Evolutionary conservation across 2,329 filamentous ascomycete genomes (phyloP).

Genomic region (Xylariaceae sp.): DNA sequence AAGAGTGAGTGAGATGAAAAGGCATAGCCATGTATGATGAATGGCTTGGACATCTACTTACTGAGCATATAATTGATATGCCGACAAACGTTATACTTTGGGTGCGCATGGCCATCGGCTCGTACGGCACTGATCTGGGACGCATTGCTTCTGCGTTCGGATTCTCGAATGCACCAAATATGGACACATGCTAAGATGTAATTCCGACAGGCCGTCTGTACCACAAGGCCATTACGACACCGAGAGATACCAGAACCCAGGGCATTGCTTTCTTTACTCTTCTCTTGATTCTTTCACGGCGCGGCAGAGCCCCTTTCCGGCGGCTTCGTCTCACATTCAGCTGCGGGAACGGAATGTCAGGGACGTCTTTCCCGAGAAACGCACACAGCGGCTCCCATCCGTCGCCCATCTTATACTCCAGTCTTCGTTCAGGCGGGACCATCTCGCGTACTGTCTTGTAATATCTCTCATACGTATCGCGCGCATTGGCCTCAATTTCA

Average conservation of each 20-base stretch:
- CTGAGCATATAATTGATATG: too few species aligned
- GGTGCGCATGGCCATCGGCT: too few species aligned
- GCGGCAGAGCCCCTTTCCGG: background rate
- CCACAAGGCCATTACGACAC: conserved; percentile 1
- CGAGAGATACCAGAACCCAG: conserved; percentile 1
- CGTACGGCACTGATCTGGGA: too few species aligned
- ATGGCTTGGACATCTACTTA: too few species aligned
- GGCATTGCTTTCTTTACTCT: background rate
- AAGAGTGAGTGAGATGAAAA: too few species aligned
- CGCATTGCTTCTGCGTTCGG: too few species aligned
- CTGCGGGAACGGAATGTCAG: conserved; percentile 10
- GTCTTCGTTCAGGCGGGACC: conserved; percentile 10
- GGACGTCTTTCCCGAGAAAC: conserved; percentile 14
- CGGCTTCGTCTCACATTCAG: conserved; percentile 7
- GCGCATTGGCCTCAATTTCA: conserved; percentile 8
- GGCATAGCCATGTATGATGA: too few species aligned
- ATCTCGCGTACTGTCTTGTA: conserved; percentile 3
- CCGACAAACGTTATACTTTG: too few species aligned
- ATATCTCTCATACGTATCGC: conserved; percentile 10
- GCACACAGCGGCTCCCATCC: conserved; percentile 16
- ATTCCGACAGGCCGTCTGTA: background rate
- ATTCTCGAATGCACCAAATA: background rate
- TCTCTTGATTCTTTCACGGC: conserved; percentile 1
- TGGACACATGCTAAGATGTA: background rate
- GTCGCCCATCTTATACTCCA: conserved; percentile 14